Percentiles rank a stretch among this genome's conserved stretches.
Conservation (phyloP, 257 asterid genomes). For the Nicotiana knightiana region DNA sequence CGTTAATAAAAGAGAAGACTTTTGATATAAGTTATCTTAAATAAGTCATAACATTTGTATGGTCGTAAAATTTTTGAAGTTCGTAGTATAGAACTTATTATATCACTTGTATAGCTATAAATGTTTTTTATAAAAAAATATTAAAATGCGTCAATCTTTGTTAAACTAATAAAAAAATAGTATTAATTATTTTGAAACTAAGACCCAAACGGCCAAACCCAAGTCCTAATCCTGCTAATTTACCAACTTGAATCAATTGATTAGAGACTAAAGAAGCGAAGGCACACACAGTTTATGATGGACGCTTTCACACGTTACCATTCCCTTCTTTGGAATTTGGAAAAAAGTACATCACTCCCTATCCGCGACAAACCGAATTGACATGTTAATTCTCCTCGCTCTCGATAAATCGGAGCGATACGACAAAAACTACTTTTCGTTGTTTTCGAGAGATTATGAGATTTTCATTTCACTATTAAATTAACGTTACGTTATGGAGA, state of each 20-base stretch:
- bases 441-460: not conserved
- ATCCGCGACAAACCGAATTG: not conserved
- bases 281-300: not conserved
- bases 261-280: not conserved
- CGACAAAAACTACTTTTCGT: not conserved
- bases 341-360: not conserved
- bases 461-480: too few species aligned
- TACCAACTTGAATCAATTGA: not conserved
- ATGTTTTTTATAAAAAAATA: fast-evolving
- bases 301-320: not conserved
- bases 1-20: too few species aligned
- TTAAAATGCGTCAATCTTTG: too few species aligned
- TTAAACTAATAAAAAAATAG: too few species aligned
- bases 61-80: too few species aligned
- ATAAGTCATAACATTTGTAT: too few species aligned
- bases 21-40: too few species aligned
- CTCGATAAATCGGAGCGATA: not conserved
- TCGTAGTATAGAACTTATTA: fast-evolving
- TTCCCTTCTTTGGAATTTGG: not conserved
- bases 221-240: too few species aligned
- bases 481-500: too few species aligned
- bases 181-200: too few species aligned
- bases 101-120: too few species aligned
- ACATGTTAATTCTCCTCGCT: not conserved
- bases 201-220: too few species aligned